A percentile compares a stretch with the other conserved stretches of the same genome.
Evolutionary conservation across 2,329 filamentous ascomycete genomes (phyloP).

Genomic region (Uncinocarpus reesii): DNA sequence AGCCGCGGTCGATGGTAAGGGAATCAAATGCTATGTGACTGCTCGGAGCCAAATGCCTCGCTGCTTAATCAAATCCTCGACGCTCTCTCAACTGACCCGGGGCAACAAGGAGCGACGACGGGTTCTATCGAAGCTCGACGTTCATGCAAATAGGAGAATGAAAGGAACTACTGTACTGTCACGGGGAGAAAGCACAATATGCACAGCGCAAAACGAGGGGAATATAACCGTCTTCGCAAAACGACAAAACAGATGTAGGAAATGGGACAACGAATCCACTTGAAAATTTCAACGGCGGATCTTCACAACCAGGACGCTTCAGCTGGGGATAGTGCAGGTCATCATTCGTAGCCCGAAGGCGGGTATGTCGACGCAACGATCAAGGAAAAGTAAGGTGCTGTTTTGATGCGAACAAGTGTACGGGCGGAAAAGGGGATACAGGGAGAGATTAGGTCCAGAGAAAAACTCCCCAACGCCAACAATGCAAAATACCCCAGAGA

Average conservation of each 20-base stretch:
- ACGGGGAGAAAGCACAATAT: too few species aligned
- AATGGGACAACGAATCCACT: too few species aligned
- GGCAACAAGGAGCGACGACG: too few species aligned
- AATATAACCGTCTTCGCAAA: neutral
- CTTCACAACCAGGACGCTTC: slow-evolving; percentile 10
- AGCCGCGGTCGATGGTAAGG: neutral
- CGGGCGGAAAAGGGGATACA: neutral
- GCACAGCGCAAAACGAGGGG: neutral
- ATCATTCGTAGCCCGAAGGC: slow-evolving; percentile 14
- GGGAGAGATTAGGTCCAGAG: neutral
- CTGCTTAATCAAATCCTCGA: too few species aligned
- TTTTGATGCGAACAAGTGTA: slow-evolving; percentile 7
- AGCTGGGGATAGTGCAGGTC: slow-evolving; percentile 12
- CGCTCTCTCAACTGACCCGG: too few species aligned
- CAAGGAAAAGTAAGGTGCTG: slow-evolving; percentile 4
- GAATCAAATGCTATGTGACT: slow-evolving; percentile 1
- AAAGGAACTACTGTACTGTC: too few species aligned
- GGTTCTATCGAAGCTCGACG: too few species aligned
- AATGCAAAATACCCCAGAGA: slow-evolving; percentile 11
- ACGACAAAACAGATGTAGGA: too few species aligned
- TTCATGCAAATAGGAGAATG: too few species aligned
- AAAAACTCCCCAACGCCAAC: neutral
- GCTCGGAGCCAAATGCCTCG: neutral
- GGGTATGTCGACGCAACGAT: slow-evolving; percentile 1
- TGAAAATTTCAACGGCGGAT: neutral